Conservation (phyloP, 2,329 filamentous ascomycete species). For the Grosmannia penicillata region DNA sequence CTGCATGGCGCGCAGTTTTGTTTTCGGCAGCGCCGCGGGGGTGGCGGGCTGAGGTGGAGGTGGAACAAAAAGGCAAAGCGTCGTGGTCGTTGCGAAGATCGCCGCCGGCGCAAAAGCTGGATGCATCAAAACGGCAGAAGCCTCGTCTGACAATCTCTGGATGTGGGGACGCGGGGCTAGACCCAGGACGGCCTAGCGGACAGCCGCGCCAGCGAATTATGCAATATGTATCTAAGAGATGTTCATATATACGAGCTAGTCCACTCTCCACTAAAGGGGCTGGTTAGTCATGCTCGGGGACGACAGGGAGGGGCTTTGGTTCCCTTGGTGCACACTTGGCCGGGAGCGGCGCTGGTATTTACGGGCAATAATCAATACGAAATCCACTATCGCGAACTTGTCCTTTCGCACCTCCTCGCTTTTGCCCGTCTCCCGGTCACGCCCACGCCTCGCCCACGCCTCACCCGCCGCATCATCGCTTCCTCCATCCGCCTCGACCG, state of each 20-base stretch:
- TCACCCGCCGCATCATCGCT: not conserved
- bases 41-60: too few relatives aligned
- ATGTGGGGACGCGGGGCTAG: too few relatives aligned
- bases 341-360: constrained; percentile 1
- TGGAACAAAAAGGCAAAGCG: too few relatives aligned
- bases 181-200: not conserved
- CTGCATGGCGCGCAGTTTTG: not conserved
- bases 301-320: not conserved
- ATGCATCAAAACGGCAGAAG: not conserved
- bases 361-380: not conserved
- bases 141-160: too few relatives aligned
- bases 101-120: not conserved
- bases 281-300: too few relatives aligned
- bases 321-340: not conserved
- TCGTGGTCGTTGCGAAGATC: not conserved
- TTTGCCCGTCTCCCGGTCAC: not conserved
- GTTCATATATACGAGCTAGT: not conserved
- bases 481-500: not conserved
- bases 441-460: not conserved
- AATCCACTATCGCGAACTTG: constrained; percentile 10
- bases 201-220: too few relatives aligned
- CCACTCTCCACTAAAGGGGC: constrained; percentile 1
- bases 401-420: constrained; percentile 6
- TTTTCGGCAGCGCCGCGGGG: too few relatives aligned
- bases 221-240: too few relatives aligned